A percentile compares a stretch with the other conserved stretches of the same genome.
Evolutionary conservation across 2,329 filamentous ascomycete genomes (phyloP).

Genomic region (Parascedosporium putredinis): DNA sequence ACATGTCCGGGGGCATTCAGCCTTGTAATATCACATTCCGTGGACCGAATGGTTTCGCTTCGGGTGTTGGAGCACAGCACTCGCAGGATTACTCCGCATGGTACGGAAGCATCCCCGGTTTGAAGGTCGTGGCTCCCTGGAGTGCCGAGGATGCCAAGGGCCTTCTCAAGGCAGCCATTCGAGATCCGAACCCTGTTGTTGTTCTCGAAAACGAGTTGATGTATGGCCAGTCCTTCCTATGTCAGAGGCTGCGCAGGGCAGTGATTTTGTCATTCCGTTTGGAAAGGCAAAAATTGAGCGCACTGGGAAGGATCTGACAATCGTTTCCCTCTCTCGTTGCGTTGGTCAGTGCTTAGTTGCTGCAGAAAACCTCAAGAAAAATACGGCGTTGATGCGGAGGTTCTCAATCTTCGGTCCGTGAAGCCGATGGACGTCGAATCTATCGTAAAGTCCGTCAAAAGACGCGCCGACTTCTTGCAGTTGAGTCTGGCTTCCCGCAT

Average conservation of each 20-base stretch:
- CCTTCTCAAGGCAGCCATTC: slow-evolving; percentile 92
- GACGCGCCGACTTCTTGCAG: slow-evolving; percentile 80
- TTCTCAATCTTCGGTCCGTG: slow-evolving; percentile 95
- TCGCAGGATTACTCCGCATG: slow-evolving; percentile 98
- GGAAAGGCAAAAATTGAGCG: slow-evolving; percentile 99
- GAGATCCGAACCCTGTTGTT: slow-evolving; percentile 94
- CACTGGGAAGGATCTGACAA: slow-evolving; percentile 87
- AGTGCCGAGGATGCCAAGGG: slow-evolving; percentile 98
- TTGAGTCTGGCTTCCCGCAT: slow-evolving; percentile 97
- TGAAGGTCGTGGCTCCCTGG: slow-evolving; percentile 96
- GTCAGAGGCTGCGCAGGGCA: slow-evolving; percentile 91
- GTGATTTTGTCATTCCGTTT: slow-evolving; percentile 93
- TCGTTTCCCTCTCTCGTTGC: slow-evolving; percentile 88
- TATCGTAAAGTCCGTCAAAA: slow-evolving; percentile 98
- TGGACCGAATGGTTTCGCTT: slow-evolving; percentile 93
- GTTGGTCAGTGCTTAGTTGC: slow-evolving; percentile 85
- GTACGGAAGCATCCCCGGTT: slow-evolving; percentile 95
- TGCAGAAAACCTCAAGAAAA: slow-evolving; percentile 89
- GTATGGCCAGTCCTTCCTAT: slow-evolving; percentile 92
- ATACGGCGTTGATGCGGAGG: slow-evolving; percentile 90
- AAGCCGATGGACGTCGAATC: slow-evolving; percentile 94
- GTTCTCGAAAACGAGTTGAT: slow-evolving; percentile 83
- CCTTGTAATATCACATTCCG: slow-evolving; percentile 99
- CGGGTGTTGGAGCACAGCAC: slow-evolving; percentile 94
- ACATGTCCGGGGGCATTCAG: slow-evolving; percentile 99